Base-by-base conservation (phyloP, 169 alveolate species). In the Plasmodium chabaudi region DNA sequence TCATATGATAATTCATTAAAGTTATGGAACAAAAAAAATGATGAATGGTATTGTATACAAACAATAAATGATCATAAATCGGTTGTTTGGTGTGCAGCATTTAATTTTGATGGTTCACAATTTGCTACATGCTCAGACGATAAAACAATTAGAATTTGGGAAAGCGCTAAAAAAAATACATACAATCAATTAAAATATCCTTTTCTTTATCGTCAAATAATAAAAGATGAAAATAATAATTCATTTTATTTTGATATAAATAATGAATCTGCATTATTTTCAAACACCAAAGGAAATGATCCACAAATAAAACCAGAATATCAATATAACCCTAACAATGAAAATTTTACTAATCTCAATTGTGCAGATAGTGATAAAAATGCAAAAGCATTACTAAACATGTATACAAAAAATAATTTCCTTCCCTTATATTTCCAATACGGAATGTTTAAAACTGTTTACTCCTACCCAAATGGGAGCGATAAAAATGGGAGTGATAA, bases 11-110 rank as follows among this genome's bases (percentile, higher is more conserved):
- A 75, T 19, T 75, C 88, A 19, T 12, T 75, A 75, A 75, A 75
- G 63, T 12, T 75, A 13, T 75, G 88, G 88, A 23, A 12, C 6
- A 75, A 47, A 74, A 65, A 42, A 21, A 55, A 68, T 34, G 75
- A 87, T 69, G 96, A 93, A 27, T 93, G 96, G 96, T 87, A 51
- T 46, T 93, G 96, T 59, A 64, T 93, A 64, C 96, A 93, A 72
- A 89, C 93, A 10, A 69, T 93, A 17, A 91, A 57, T 56, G 87
- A 87, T 21, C 94, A 92, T 55, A 86, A 87, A 12, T 90, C 94
- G 6, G 93, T 94, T 5, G 95, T 93, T 7, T 93, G 96, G 96
- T 92, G 93, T 59, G 74, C 92, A 1, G 67, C 95, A 5, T 93
- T 93, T 64, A 89, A 88, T 70, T 49, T 63, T 61, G 93, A 92